Percentiles rank a stretch among this genome's conserved stretches.
Evolutionary conservation across 192 early-diverging fungal genomes (phyloP).

Genomic region (Geranomyces michiganensis): DNA sequence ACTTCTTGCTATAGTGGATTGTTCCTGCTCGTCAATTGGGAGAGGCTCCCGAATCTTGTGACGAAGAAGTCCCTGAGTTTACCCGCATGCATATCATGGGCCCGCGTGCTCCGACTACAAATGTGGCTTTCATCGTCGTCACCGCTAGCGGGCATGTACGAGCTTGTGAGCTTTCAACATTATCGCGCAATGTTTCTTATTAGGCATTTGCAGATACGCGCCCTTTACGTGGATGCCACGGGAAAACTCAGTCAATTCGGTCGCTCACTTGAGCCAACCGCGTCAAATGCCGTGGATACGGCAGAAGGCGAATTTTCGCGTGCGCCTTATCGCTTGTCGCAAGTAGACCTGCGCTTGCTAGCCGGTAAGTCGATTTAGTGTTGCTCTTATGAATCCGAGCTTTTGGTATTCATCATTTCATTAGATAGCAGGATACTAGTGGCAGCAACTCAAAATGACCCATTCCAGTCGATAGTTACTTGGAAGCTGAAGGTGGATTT

Average conservation of each 20-base stretch:
- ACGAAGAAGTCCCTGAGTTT: background rate
- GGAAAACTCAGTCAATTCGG: background rate
- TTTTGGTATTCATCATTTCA: too few species aligned
- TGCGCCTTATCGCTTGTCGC: too few species aligned
- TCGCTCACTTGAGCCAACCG: background rate
- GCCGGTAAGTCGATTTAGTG: too few species aligned
- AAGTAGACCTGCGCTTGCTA: too few species aligned
- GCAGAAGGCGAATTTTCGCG: too few species aligned
- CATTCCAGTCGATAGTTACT: too few species aligned
- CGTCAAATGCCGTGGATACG: too few species aligned
- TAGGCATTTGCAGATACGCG: background rate
- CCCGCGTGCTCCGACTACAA: background rate
- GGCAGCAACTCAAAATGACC: too few species aligned
- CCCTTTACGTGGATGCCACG: constrained; percentile 1
- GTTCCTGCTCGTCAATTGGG: background rate
- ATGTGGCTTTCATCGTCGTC: background rate
- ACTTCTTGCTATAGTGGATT: background rate
- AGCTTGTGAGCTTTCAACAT: background rate
- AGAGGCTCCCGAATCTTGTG: background rate
- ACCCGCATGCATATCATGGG: constrained; percentile 3
- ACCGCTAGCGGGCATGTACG: constrained; percentile 7
- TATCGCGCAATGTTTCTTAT: background rate
- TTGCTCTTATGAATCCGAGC: too few species aligned
- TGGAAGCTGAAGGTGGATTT: background rate
- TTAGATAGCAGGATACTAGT: too few species aligned